These are phyloP conservation scores for Neoboletus brunneissimus DNA, from an alignment of 768 basidiomycete species.

Conservation along the genomic window DNA sequence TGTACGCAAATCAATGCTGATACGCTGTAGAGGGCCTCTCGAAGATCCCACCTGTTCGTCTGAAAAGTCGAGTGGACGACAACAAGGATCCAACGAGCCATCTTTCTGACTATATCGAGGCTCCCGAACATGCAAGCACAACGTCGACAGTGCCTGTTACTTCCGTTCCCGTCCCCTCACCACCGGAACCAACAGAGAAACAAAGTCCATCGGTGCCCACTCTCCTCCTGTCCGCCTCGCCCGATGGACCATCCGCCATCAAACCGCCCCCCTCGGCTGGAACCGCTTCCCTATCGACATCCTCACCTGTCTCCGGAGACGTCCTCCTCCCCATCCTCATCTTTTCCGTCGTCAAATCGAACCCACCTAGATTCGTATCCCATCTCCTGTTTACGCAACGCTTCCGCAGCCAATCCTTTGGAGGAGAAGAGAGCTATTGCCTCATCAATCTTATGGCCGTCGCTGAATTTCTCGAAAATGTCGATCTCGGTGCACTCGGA, in stretches of 20 bases:
- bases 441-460: slow-evolving; percentile 94
- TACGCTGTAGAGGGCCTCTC: slow-evolving; percentile 63
- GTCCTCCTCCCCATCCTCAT: slow-evolving; percentile 92
- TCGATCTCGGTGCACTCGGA: slow-evolving; percentile 74
- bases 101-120: background rate
- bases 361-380: slow-evolving; percentile 76
- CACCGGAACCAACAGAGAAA: background rate
- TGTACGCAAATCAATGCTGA: background rate
- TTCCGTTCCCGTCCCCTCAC: slow-evolving; percentile 4
- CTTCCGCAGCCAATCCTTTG: slow-evolving; percentile 30
- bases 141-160: slow-evolving; percentile 3
- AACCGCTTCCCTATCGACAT: slow-evolving; percentile 9
- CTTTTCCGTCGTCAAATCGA: slow-evolving; percentile 89
- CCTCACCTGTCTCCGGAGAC: slow-evolving; percentile 75
- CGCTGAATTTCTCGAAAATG: slow-evolving; percentile 93
- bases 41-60: slow-evolving; percentile 64
- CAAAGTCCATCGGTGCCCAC: slow-evolving; percentile 8
- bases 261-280: slow-evolving; percentile 10
- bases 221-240: background rate
- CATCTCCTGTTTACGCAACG: slow-evolving; percentile 40
- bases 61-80: slow-evolving; percentile 58
- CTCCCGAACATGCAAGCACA: background rate
- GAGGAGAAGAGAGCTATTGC: slow-evolving; percentile 84
- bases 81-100: background rate
- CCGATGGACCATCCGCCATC: background rate